Base-by-base conservation (phyloP, 345 rosid species). In the Camelina neglecta region DNA sequence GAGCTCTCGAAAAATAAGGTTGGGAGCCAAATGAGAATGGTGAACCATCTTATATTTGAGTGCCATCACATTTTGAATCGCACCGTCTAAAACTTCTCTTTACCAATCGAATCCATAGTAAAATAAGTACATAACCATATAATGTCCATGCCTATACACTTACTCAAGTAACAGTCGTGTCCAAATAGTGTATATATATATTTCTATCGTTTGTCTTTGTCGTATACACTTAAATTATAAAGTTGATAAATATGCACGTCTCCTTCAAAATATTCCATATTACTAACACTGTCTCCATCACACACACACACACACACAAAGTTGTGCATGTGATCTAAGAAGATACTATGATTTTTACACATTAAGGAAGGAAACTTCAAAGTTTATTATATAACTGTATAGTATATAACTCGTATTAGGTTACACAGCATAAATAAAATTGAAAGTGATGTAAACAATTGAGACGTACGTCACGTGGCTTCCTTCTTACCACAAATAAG, bases 141-240 rank as follows among this genome's bases (percentile, higher is more conserved):
- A 9, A 53, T 20, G 57, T 21, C 29, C 29, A 53, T 53, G 7
- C 13, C 15, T 11, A 41, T 41, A 44, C 49, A 5, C 6, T 13
- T 13, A 44, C 16, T 5, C 8, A 13, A 44, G 49, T 29, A 44
- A 44, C 49, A 12, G 49, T 44, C 16, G 49, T 44, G 7, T 44
- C 49, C 16, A 3, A 3, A 4, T 39, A 13, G 48, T 44, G 4
- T 4, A 44, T 44, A 13, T 44, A 44, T 44, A 21, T 10, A 3
- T 31, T 29, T 48, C 11, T 41, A 15, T 7, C 41, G 11, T 69
- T 55, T 29, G 31, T 29, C 31, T 29, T 35, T 56, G 64, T 69
- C 64, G 56, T 57, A 44, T 57, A 45, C 10, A 57, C 31, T 31
- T 57, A 69, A 69, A 56, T 41, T 69, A 42, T 26, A 42, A 69